These are phyloP conservation scores for Trichosanthes cucumerina DNA, from an alignment of 306 rosid genomes.

Conservation along the genomic window DNA sequence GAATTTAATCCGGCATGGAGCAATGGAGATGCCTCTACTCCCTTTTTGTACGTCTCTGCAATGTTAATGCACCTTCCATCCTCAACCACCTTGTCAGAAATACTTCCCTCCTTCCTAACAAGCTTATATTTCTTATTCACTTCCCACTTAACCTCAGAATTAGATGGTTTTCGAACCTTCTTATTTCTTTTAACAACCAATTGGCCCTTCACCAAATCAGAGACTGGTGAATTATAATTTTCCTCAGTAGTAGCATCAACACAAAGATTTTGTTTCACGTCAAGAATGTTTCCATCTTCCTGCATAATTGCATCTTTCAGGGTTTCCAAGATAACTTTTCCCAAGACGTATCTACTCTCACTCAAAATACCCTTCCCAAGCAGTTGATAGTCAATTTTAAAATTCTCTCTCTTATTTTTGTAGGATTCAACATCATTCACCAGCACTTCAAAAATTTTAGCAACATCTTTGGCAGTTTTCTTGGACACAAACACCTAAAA, in stretches of 20 bases:
- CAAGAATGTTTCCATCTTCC: slow-evolving; percentile 21
- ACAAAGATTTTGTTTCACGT: slow-evolving; percentile 19
- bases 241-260: slow-evolving; percentile 16
- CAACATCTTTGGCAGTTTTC: slow-evolving; percentile 35
- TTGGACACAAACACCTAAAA: slow-evolving; percentile 53
- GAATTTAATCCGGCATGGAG: slow-evolving; percentile 15
- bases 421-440: slow-evolving; percentile 23
- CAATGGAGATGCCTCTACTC: slow-evolving; percentile 9
- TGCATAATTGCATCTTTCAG: slow-evolving; percentile 31
- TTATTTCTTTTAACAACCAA: slow-evolving; percentile 16
- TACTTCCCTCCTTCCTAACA: slow-evolving; percentile 13
- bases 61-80: slow-evolving; percentile 12
- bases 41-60: slow-evolving; percentile 10
- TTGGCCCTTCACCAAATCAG: slow-evolving; percentile 20
- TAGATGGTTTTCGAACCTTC: slow-evolving; percentile 12
- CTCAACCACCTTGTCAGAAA: slow-evolving; percentile 12
- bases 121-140: slow-evolving; percentile 32
- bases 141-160: slow-evolving; percentile 17
- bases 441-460: slow-evolving; percentile 39
- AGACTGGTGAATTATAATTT: slow-evolving; percentile 12
- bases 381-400: slow-evolving; percentile 37
- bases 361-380: slow-evolving; percentile 38
- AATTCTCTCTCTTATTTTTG: slow-evolving; percentile 31
- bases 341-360: slow-evolving; percentile 66
- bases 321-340: slow-evolving; percentile 66